Conservation (phyloP, 441 rosid species). For the Eruca vesicaria region DNA sequence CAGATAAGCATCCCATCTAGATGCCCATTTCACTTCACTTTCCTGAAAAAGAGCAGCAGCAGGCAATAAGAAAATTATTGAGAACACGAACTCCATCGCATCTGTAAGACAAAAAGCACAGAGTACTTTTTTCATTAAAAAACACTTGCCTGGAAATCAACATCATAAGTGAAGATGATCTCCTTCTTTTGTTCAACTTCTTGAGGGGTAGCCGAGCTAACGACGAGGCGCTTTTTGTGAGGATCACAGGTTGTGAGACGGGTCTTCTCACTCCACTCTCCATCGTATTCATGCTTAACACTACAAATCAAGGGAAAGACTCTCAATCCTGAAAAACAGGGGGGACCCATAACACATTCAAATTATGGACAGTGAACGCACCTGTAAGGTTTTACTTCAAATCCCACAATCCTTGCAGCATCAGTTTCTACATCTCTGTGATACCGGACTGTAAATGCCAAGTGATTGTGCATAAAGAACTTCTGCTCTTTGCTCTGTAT, state of each 20-base stretch:
- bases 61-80: background rate
- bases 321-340: slow-evolving; percentile 2
- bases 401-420: slow-evolving; percentile 67
- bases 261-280: slow-evolving; percentile 49
- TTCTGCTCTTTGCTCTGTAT: slow-evolving; percentile 66
- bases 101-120: background rate
- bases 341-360: background rate
- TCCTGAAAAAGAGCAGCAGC: slow-evolving; percentile 47
- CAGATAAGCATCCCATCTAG: slow-evolving; percentile 96
- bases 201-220: slow-evolving; percentile 68
- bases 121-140: background rate
- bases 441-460: slow-evolving; percentile 65
- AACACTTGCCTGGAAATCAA: slow-evolving; percentile 60
- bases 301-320: slow-evolving; percentile 33
- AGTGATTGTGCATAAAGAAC: slow-evolving; percentile 65
- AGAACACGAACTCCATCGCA: background rate
- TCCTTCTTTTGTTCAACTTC: slow-evolving; percentile 70
- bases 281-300: slow-evolving; percentile 67
- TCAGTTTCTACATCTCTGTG: slow-evolving; percentile 59
- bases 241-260: slow-evolving; percentile 75
- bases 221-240: slow-evolving; percentile 59
- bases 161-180: too few species aligned
- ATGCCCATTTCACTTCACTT: slow-evolving; percentile 97
- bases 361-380: slow-evolving; percentile 24
- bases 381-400: slow-evolving; percentile 79